phyloP scores from a whole-genome alignment of 805 yeast genomes.

The Sugiyamaella smithiae region DNA sequence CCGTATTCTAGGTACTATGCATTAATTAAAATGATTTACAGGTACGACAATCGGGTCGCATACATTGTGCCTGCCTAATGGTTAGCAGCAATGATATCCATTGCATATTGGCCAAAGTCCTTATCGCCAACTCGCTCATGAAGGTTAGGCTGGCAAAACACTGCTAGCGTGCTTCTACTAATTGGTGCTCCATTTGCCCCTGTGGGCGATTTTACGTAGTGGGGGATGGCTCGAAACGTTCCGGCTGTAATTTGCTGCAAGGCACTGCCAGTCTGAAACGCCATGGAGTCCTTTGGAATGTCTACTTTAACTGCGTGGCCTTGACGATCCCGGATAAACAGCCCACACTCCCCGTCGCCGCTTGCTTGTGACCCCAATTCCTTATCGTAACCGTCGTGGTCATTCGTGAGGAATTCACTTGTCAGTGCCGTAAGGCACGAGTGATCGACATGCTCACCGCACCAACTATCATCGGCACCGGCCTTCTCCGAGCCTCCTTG shows the following conservation, averaged over 20 bases:
- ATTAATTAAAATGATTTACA: background rate
- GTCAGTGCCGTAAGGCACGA: constrained; percentile 59
- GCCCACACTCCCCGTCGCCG: constrained; percentile 42
- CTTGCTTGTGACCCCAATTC: constrained; percentile 16
- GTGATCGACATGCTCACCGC: constrained; percentile 62
- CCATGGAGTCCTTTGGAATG: constrained; percentile 54
- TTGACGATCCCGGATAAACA: constrained; percentile 48
- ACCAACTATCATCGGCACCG: constrained; percentile 45
- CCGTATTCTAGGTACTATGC: too few species aligned
- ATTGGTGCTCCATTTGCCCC: constrained; percentile 28
- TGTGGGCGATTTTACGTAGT: constrained; percentile 41
- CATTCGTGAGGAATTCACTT: constrained; percentile 49
- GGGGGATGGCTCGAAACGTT: constrained; percentile 56
- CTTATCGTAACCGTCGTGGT: constrained; percentile 11
- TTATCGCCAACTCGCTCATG: constrained; percentile 45
- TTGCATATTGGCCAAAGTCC: constrained; percentile 50
- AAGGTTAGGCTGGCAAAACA: constrained; percentile 59
- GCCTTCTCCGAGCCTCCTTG: constrained; percentile 11
- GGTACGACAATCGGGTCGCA: background rate
- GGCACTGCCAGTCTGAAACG: constrained; percentile 61
- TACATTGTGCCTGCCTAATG: constrained; percentile 31
- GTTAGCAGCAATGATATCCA: constrained; percentile 40
- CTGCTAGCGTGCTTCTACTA: constrained; percentile 56
- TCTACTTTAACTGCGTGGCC: constrained; percentile 47
- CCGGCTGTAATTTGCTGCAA: constrained; percentile 49